Percentiles rank a stretch among this genome's conserved stretches.
Conservation (phyloP, 768 basidiomycete genomes). For the Hericium rajendrae region DNA sequence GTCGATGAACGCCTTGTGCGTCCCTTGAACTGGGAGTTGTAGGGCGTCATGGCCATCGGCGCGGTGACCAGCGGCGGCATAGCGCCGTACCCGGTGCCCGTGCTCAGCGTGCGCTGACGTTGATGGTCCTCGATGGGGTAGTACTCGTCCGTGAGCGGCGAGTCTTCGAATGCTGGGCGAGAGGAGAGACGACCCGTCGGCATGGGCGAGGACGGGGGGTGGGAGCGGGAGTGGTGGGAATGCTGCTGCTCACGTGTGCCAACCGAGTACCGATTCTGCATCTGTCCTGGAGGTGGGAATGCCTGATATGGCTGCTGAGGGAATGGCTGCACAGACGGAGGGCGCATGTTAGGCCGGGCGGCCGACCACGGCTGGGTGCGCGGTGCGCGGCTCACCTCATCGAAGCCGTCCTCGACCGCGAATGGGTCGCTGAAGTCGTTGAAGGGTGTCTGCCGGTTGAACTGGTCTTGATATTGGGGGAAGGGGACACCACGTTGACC, state of each 20-base stretch:
- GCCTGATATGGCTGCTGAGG: neutral
- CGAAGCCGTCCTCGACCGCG: neutral
- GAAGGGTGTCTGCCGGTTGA: conserved; percentile 1
- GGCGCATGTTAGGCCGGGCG: neutral
- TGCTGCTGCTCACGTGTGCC: conserved; percentile 6
- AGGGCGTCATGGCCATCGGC: conserved; percentile 8
- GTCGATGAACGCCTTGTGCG: conserved; percentile 11
- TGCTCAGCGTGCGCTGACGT: conserved; percentile 9
- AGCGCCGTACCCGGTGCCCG: conserved; percentile 5
- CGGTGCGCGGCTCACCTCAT: conserved; percentile 13
- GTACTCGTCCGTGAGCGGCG: conserved; percentile 9
- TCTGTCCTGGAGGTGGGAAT: conserved; percentile 2
- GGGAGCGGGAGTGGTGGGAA: neutral
- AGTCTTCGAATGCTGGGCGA: conserved; percentile 9
- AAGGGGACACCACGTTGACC: neutral
- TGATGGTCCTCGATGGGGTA: conserved; percentile 9
- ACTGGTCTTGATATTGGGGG: conserved; percentile 2
- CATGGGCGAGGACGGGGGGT: conserved; percentile 1
- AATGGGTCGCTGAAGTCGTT: conserved; percentile 6
- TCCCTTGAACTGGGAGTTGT: conserved; percentile 4
- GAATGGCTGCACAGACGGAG: neutral
- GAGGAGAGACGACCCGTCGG: conserved; percentile 3
- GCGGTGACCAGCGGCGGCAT: conserved; percentile 3
- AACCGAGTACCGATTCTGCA: conserved; percentile 4
- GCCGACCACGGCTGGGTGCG: conserved; percentile 1